Percentiles rank a stretch among this genome's conserved stretches.
These are phyloP conservation scores for Sporothrix brasiliensis DNA, from an alignment of 2,329 filamentous ascomycete genomes.

Conservation along the genomic window DNA sequence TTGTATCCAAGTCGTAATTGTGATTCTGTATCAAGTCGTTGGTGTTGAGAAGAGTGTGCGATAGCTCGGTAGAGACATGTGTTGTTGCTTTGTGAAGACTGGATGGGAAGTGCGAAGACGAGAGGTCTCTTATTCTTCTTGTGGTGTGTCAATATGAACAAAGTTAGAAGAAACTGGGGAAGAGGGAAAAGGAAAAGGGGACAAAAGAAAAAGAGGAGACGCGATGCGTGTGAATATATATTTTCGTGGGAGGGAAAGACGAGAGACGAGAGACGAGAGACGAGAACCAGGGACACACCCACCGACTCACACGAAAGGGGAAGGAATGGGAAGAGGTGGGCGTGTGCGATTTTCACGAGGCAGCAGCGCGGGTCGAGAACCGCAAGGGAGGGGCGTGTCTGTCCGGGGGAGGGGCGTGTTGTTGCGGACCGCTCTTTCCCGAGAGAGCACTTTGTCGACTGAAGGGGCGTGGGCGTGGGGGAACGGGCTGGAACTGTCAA, in stretches of 20 bases:
- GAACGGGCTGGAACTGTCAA: conserved; percentile 6
- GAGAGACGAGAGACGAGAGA: background rate
- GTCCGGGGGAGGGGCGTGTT: conserved; percentile 27
- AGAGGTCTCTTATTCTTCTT: background rate
- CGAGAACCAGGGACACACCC: conserved; percentile 1
- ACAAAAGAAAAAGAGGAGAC: conserved; percentile 22
- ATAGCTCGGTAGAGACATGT: conserved; percentile 23
- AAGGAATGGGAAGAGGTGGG: conserved; percentile 27
- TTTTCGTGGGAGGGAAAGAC: conserved; percentile 18
- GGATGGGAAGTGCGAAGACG: background rate
- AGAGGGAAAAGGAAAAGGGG: background rate
- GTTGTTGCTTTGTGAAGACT: conserved; percentile 16
- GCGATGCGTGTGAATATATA: conserved; percentile 27
- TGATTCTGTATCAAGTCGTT: conserved; percentile 5
- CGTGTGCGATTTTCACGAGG: conserved; percentile 33
- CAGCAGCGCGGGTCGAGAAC: conserved; percentile 28
- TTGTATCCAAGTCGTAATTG: conserved; percentile 35
- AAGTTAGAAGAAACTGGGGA: conserved; percentile 22
- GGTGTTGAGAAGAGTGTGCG: conserved; percentile 5
- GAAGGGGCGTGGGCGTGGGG: conserved; percentile 27
- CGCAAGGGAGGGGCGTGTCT: conserved; percentile 12
- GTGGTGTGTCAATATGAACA: background rate
- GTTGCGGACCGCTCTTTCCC: conserved; percentile 32
- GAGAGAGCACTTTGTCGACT: conserved; percentile 17
- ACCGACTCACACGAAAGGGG: conserved; percentile 4